Conservation (phyloP, 768 basidiomycete species). For the Rhodotorula kratochvilovae region DNA sequence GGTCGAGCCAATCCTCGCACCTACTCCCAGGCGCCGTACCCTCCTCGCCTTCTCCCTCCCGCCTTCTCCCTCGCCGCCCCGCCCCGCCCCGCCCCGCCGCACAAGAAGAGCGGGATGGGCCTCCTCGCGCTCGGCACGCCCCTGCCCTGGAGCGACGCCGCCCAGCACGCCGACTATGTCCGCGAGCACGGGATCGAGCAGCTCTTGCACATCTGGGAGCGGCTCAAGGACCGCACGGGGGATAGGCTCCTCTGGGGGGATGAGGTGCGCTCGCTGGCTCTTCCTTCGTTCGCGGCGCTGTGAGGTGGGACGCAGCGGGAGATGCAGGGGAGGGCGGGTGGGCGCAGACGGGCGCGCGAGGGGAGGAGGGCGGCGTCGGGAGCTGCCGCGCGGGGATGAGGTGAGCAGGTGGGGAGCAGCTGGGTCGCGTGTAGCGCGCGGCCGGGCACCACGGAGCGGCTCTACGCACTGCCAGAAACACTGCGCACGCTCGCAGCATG, state of each 20-base stretch:
- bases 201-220: constrained; percentile 88
- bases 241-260: constrained; percentile 97
- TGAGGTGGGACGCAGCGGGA: neutral
- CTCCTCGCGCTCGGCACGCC: constrained; percentile 89
- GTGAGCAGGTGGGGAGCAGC: no score
- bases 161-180: constrained; percentile 81
- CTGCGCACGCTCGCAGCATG: no score
- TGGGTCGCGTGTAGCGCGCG: no score
- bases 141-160: constrained; percentile 82
- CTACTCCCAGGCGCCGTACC: no score
- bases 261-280: constrained; percentile 62
- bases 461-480: no score
- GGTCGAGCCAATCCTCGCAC: no score
- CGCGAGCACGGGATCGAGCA: constrained; percentile 88
- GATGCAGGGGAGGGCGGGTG: neutral
- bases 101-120: constrained; percentile 62
- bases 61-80: no score
- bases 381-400: neutral
- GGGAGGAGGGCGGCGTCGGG: no score
- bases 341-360: neutral
- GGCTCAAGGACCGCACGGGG: constrained; percentile 80
- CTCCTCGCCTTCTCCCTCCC: no score
- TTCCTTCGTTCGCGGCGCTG: no score
- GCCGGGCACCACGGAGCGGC: no score
- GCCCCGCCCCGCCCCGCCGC: no score